Evolutionary conservation across 768 basidiomycete species (phyloP), one percentile per base, ranked within the genome.

Genomic region (Pleurotus sapidus): DNA sequence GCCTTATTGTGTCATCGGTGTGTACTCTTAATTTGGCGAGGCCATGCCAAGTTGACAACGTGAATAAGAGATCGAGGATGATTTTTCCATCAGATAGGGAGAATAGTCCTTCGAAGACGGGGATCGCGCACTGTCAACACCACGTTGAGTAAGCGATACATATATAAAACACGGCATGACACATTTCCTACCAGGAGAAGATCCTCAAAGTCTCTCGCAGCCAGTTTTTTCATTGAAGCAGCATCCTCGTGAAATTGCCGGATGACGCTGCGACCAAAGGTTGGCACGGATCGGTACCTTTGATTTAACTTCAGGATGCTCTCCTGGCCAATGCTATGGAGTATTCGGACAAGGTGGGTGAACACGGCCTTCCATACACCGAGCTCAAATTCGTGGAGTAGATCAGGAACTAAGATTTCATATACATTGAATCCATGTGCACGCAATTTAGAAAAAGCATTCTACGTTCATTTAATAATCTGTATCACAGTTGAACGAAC

Each of bases 121-220:
- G 70, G 5, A 71, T 65, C 1, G 61, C 46, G 46, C 72, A 74
- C 72, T 73, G 39, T 46, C 14, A 46, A 2, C 12, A n/a, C 17
- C 11, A 58, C 3, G 6, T 27, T 9, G 5, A 20, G 25, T 40
- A 0, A 30, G 27, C 5, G 20, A 17, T 15, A 47, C 7, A n/a
- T 40, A 6, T 27, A 34, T 53, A 38, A 20, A 38, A 15, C 34
- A 14, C 37, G 48, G 5, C 14, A 24, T 23, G 12, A 46, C 27
- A 30, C 0, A 5, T 12, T 9, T 47, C 65, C 5, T 46, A 72
- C 79, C 68, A 78, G 76, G 0, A 79, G 61, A 1, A 78, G 57
- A 39, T 80, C 76, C 51, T 79, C 75, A 45, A 71, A 79, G 43
- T 79, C 72, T 0, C 70, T 61, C 0, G 67, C 78, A 3, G 70